phyloP scores from a whole-genome alignment of 768 basidiomycete species.

The Auriscalpium microsporum region DNA sequence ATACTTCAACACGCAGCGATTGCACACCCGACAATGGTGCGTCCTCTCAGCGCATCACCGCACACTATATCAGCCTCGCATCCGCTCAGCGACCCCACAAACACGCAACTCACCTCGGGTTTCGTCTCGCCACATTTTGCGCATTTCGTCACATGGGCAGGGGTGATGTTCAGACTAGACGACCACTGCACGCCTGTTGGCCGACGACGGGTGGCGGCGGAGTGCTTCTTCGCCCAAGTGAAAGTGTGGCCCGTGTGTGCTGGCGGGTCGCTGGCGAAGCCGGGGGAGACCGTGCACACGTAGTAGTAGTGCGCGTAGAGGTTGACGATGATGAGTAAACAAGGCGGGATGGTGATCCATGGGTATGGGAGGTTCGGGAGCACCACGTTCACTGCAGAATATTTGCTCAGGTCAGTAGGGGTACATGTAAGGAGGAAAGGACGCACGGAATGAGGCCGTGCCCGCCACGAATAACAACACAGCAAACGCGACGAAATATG shows the following conservation, averaged over 20 bases:
- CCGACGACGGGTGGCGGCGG: slow-evolving; percentile 44
- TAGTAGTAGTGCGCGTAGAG: slow-evolving; percentile 79
- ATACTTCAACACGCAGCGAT: slow-evolving; percentile 81
- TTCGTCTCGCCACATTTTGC: slow-evolving; percentile 10
- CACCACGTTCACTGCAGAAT: slow-evolving; percentile 63
- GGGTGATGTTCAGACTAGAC: slow-evolving; percentile 40
- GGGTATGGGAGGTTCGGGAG: slow-evolving; percentile 54
- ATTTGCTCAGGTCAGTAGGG: slow-evolving; percentile 1
- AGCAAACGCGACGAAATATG: slow-evolving; percentile 81
- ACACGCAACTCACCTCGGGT: slow-evolving; percentile 9
- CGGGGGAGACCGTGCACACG: slow-evolving; percentile 72
- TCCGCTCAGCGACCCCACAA: not conserved
- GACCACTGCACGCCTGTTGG: slow-evolving; percentile 44
- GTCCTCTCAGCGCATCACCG: slow-evolving; percentile 49
- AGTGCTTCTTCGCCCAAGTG: slow-evolving; percentile 27
- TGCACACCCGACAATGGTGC: slow-evolving; percentile 90
- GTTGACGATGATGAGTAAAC: slow-evolving; percentile 70
- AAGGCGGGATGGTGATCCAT: slow-evolving; percentile 55
- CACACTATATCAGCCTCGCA: not conserved
- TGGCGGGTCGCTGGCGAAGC: slow-evolving; percentile 61
- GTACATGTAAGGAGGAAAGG: not conserved
- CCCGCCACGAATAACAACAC: slow-evolving; percentile 62
- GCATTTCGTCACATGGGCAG: slow-evolving; percentile 26
- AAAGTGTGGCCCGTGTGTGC: slow-evolving; percentile 11
- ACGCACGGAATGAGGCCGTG: slow-evolving; percentile 74